Evolutionary conservation across 208 protist genomes (phyloP).

Genomic region (Wallacemonas sp.): DNA sequence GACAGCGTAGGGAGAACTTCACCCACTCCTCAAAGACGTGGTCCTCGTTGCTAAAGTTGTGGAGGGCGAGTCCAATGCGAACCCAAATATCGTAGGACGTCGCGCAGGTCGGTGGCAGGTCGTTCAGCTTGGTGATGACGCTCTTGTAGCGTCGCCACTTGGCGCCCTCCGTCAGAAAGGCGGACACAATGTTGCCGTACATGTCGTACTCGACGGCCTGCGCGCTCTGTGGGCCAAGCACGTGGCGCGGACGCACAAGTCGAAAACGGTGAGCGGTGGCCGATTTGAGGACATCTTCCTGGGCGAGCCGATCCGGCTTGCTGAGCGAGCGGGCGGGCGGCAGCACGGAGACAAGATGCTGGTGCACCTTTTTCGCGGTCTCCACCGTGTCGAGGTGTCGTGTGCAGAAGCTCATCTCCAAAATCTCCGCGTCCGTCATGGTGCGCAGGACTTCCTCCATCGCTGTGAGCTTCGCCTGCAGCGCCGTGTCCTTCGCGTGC

Average conservation of each 20-base stretch:
- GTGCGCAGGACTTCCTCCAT: conserved; percentile 53
- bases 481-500: conserved; percentile 43
- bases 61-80: conserved; percentile 79
- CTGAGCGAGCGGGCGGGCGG: background rate
- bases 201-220: conserved; percentile 70
- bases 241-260: conserved; percentile 46
- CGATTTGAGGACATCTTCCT: conserved; percentile 25
- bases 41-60: conserved; percentile 89
- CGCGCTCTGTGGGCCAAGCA: conserved; percentile 49
- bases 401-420: conserved; percentile 69
- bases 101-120: conserved; percentile 54
- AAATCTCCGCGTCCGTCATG: conserved; percentile 68
- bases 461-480: conserved; percentile 52
- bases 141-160: conserved; percentile 76
- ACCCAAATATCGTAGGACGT: conserved; percentile 83
- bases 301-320: background rate
- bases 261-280: conserved; percentile 47
- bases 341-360: conserved; percentile 19
- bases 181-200: conserved; percentile 79
- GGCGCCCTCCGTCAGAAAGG: conserved; percentile 65
- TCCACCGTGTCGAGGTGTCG: conserved; percentile 42
- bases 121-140: conserved; percentile 59
- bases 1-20: conserved; percentile 73
- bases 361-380: conserved; percentile 23
- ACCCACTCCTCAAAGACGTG: conserved; percentile 90